Evolutionary conservation across 2,329 filamentous ascomycete species (phyloP).

Genomic region (Curvularia lunata): DNA sequence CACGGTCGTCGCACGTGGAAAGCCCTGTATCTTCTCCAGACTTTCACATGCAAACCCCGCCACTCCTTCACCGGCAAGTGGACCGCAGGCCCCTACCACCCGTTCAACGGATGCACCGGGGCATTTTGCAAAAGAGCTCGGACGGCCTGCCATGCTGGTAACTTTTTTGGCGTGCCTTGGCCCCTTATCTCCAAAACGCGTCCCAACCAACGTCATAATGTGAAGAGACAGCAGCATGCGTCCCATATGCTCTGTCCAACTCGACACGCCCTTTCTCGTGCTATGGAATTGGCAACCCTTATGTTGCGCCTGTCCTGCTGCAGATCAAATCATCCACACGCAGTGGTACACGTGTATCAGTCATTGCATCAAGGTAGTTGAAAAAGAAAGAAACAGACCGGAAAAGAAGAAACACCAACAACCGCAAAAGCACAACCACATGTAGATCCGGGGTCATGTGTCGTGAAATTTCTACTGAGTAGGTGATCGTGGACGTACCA

Average conservation of each 20-base stretch:
- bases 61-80: slow-evolving; percentile 12
- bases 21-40: slow-evolving; percentile 21
- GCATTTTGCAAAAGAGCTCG: not conserved
- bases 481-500: not conserved
- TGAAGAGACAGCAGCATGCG: not conserved
- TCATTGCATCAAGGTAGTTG: not conserved
- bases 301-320: not conserved
- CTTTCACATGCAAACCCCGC: slow-evolving; percentile 32
- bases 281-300: not conserved
- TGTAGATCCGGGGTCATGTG: not conserved
- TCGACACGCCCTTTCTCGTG: not conserved
- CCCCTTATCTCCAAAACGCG: not conserved
- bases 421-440: not conserved
- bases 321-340: not conserved
- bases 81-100: slow-evolving; percentile 24
- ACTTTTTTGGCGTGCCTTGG: not conserved
- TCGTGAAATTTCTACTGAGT: not conserved
- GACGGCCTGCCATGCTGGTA: not conserved
- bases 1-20: not conserved
- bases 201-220: not conserved
- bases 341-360: not conserved
- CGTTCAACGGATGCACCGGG: slow-evolving; percentile 8
- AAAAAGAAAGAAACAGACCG: not conserved
- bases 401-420: not conserved
- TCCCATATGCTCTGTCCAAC: no score